Evolutionary conservation across 2,329 filamentous ascomycete species (phyloP).

Genomic region (Ophiocordyceps robertsii): DNA sequence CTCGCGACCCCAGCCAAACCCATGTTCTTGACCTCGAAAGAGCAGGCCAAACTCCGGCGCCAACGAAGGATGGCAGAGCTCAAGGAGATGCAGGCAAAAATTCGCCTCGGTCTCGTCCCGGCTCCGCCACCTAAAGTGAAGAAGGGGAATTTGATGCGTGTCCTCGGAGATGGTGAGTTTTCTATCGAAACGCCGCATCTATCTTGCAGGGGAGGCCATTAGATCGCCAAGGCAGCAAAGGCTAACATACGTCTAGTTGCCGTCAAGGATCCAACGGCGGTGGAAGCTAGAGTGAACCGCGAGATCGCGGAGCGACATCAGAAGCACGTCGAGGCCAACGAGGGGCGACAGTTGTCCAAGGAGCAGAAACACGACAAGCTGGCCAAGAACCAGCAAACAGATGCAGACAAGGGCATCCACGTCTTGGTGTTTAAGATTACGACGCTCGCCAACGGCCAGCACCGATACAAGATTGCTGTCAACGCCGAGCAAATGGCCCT

Average conservation of each 20-base stretch:
- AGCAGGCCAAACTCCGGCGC: constrained; percentile 80
- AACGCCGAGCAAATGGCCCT: constrained; percentile 84
- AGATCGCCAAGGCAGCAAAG: not conserved
- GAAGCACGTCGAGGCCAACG: constrained; percentile 66
- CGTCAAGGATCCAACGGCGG: constrained; percentile 93
- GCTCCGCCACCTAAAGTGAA: constrained; percentile 93
- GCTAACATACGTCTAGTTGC: constrained; percentile 21
- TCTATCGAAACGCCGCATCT: not conserved
- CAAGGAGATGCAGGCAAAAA: constrained; percentile 95
- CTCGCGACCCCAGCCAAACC: constrained; percentile 68
- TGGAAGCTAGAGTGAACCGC: constrained; percentile 84
- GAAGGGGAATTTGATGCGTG: constrained; percentile 94
- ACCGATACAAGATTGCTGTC: constrained; percentile 83
- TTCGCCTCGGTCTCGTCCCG: constrained; percentile 76
- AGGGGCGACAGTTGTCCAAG: constrained; percentile 75
- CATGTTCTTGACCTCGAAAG: constrained; percentile 82
- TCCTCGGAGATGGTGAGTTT: constrained; percentile 64
- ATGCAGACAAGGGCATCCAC: constrained; percentile 74
- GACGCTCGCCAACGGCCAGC: constrained; percentile 81
- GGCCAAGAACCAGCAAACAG: constrained; percentile 67
- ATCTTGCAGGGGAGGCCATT: not conserved
- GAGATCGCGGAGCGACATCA: constrained; percentile 81
- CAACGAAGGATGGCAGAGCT: constrained; percentile 84
- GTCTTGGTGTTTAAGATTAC: constrained; percentile 82
- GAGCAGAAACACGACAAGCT: constrained; percentile 81